Evolutionary conservation across 441 rosid genomes (phyloP).

Genomic region (Mallotus repandus): DNA sequence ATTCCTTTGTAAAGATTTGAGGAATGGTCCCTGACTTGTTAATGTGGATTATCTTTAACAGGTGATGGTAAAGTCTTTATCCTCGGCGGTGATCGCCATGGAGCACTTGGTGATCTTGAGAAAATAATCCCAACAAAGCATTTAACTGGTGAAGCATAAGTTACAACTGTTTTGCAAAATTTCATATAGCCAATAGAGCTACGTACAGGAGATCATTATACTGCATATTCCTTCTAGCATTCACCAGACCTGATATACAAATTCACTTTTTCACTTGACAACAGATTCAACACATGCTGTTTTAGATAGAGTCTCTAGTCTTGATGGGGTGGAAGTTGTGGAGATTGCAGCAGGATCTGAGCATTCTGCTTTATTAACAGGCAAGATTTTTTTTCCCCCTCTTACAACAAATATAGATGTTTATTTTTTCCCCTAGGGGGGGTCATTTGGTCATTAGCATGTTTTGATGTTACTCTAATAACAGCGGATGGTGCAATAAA

Average conservation of each 20-base stretch:
- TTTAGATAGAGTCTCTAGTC: conserved; percentile 45
- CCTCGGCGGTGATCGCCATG: conserved; percentile 63
- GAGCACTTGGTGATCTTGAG: conserved; percentile 43
- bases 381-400: conserved; percentile 28
- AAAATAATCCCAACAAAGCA: conserved; percentile 35
- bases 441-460: background rate
- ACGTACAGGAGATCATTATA: background rate
- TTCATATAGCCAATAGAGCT: background rate
- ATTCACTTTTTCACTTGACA: background rate
- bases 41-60: conserved; percentile 30
- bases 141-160: conserved; percentile 34
- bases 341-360: conserved; percentile 87
- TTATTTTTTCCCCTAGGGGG: background rate
- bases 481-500: conserved; percentile 59
- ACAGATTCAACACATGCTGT: conserved; percentile 31
- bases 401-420: background rate
- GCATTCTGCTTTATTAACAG: conserved; percentile 74
- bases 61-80: conserved; percentile 59
- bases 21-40: conserved; percentile 1
- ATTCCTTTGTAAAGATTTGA: background rate
- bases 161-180: background rate
- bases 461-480: conserved; percentile 4
- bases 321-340: conserved; percentile 43
- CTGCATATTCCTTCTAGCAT: background rate
- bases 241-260: background rate